Base-by-base conservation (phyloP, 257 asterid genomes). In the Nemophila menziesii region DNA sequence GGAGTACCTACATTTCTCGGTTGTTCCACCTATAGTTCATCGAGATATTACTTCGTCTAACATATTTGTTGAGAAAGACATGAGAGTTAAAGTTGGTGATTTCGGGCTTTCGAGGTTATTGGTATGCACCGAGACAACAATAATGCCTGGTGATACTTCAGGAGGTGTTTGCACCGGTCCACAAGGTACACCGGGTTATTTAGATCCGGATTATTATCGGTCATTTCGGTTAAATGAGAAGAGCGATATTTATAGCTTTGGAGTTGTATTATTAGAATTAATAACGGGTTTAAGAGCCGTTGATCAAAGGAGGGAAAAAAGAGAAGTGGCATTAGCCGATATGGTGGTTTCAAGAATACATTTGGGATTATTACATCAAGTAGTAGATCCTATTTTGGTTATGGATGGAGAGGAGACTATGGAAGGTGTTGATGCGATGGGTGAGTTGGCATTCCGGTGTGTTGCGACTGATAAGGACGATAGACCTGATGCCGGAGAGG, bases 81-180 rank as follows among this genome's bases (percentile, higher is more conserved):
- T 89, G 95, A 63, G 74, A 44, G 90, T 80, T 17, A 89, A 84
- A 33, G 89, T 89, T 0, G 97, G 97, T 15, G 95, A 84, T 43
- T 89, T 89, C 38, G 97, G 97, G 67, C 63, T 89, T 0, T 89
- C 97, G 0, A 69, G 97, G 58, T 80, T 89, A 2, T 62, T 84
- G 11, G 66, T 71, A 9, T 76, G 89, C 55, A 47, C 90, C 0
- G 92, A 79, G 23, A 8, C 74, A 11, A 24, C 83, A 4, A 9
- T 45, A 33, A 70, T 68, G 0, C 46, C 66, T 10, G 72, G 71
- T 20, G 56, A 67, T 53, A 48, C 80, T 0, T 72, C 93, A 0
- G 83, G 81, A 11, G 92, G 86, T 1, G 94, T 87, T 12, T 78
- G 93, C 82, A 87, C 97, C 1, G 97, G 97, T 16, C 97, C 97